Conservation (phyloP, 805 yeast genomes). For the Candida broadrunensis region DNA sequence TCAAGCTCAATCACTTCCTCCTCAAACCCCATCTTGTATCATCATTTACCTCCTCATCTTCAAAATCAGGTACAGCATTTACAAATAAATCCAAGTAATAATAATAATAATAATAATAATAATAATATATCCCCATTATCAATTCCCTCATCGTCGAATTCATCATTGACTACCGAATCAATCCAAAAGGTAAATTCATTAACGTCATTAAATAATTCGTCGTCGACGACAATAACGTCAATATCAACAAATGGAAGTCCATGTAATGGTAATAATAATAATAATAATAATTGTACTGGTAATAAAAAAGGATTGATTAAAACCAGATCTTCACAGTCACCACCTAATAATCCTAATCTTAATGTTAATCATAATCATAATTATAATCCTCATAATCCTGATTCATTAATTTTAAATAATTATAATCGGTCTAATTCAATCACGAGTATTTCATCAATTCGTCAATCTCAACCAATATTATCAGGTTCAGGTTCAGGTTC, state of each 20-base stretch:
- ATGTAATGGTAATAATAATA: too few relatives aligned
- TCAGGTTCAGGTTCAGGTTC: not conserved
- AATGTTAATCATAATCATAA: not conserved
- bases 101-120: too few relatives aligned
- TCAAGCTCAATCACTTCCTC: not conserved
- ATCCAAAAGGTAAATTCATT: not conserved
- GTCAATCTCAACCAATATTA: not conserved
- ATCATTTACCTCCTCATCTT: slow-evolving; percentile 1
- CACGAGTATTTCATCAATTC: not conserved
- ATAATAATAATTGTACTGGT: too few relatives aligned
- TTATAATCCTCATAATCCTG: not conserved
- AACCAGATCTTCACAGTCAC: not conserved
- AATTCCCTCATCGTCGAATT: not conserved
- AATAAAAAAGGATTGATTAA: not conserved
- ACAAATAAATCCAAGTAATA: too few relatives aligned
- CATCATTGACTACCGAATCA: not conserved
- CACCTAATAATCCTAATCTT: not conserved
- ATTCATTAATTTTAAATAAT: not conserved
- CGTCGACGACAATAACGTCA: not conserved
- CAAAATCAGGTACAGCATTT: not conserved
- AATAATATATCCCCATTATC: not conserved
- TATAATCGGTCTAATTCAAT: not conserved
- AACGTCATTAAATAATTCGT: not conserved
- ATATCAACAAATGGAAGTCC: not conserved
- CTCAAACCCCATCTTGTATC: not conserved